These are phyloP conservation scores for Rhizopogon roseolus DNA, from an alignment of 768 basidiomycete genomes.

Conservation along the genomic window DNA sequence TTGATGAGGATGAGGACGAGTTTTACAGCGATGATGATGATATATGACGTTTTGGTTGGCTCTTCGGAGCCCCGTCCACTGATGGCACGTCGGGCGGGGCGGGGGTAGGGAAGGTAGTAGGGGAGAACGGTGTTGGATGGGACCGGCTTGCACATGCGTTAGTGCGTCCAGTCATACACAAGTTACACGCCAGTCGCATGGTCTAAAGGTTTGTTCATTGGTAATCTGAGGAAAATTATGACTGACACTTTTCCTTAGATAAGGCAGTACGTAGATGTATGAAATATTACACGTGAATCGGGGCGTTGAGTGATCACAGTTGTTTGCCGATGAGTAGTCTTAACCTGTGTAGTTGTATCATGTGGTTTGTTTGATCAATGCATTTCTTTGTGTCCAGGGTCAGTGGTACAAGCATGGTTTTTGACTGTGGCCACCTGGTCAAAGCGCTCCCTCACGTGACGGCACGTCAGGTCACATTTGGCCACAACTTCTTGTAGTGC, in stretches of 20 bases:
- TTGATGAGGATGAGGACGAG: constrained; percentile 81
- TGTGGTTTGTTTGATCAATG: constrained; percentile 22
- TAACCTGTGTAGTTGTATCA: constrained; percentile 22
- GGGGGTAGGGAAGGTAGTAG: constrained; percentile 25
- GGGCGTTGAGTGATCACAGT: not conserved
- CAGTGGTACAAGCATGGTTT: not conserved
- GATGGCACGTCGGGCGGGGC: constrained; percentile 68
- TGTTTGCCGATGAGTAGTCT: constrained; percentile 20
- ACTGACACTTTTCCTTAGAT: not conserved
- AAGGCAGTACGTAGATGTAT: not conserved
- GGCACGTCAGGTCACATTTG: constrained; percentile 30
- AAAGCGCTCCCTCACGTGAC: constrained; percentile 9
- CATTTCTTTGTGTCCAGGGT: not conserved
- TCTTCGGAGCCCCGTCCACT: constrained; percentile 73
- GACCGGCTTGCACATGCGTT: not conserved
- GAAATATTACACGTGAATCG: constrained; percentile 9
- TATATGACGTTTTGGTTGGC: constrained; percentile 85
- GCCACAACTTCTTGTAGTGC: constrained; percentile 9
- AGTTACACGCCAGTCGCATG: not conserved
- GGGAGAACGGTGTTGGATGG: not conserved
- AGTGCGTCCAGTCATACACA: not conserved
- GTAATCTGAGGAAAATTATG: no score
- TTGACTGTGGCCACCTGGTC: not conserved
- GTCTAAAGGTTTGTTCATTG: not conserved
- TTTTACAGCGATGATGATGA: constrained; percentile 74